Conservation (phyloP, 1,139 yeast species). For the Geotrichum reessii region DNA sequence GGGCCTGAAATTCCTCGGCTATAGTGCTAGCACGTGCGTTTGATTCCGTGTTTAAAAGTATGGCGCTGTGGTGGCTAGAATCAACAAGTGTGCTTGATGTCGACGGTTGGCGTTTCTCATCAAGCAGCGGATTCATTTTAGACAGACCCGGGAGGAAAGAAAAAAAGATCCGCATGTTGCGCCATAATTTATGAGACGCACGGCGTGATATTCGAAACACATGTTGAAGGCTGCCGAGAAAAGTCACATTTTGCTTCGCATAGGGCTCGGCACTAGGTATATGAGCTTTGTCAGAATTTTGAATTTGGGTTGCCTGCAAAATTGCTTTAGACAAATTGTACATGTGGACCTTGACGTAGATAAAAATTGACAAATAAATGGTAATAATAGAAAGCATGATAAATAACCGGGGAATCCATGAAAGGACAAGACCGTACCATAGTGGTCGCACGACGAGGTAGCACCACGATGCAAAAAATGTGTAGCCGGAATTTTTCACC, state of each 20-base stretch:
- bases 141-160: slow-evolving; percentile 5
- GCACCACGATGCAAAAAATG: slow-evolving; percentile 59
- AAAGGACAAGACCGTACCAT: slow-evolving; percentile 66
- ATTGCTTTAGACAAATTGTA: slow-evolving; percentile 13
- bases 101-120: not conserved
- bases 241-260: not conserved
- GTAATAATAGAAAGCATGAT: slow-evolving; percentile 55
- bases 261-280: not conserved
- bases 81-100: not conserved
- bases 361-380: slow-evolving; percentile 63
- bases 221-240: not conserved
- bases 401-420: slow-evolving; percentile 75
- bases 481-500: slow-evolving; percentile 35
- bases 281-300: not conserved
- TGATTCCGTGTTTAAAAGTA: not conserved
- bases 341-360: slow-evolving; percentile 44
- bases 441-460: slow-evolving; percentile 63
- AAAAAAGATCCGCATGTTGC: not conserved
- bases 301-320: not conserved
- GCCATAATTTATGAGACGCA: not conserved
- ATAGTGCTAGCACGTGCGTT: slow-evolving; percentile 23
- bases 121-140: slow-evolving; percentile 1
- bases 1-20: slow-evolving; percentile 42
- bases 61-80: not conserved
- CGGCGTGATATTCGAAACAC: not conserved